Evolutionary conservation across 768 basidiomycete genomes (phyloP), one percentile per base, ranked within the genome.

Genomic region (Hericium coralloides): DNA sequence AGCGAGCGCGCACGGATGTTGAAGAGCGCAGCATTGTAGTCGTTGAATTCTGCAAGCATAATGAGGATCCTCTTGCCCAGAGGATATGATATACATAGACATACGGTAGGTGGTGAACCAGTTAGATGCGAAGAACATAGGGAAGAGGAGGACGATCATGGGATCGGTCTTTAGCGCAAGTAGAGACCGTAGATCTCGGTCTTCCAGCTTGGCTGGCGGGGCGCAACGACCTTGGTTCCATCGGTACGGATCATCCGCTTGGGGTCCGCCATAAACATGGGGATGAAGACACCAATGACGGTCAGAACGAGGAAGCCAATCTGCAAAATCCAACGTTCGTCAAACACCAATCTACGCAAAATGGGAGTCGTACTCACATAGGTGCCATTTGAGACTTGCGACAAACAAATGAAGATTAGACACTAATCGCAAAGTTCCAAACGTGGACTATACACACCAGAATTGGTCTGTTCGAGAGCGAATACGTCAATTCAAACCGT

Each of bases 41-140:
- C 86, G 59, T 87, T 90, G 71, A 86, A 85, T 69, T 91, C 85
- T 89, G 59, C 51, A 36, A 50, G 49, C 38, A 18, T 49, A 55
- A 25, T 36, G 38, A 17, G 49, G 2, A 45, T 25, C 20, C 50
- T 22, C 52, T 37, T 26, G 58, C 2, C 12, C 15, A 36, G 12
- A 6, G 22, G 14, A n/a, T 9, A 31, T 31, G 31, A 31, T 2
- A 8, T 31, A 31, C 1, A 31, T 31, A 3, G 43, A 69, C 84
- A 64, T 58, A 87, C 87, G 87, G 86, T 86, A 91, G 2, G 89
- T 85, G 66, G 89, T 89, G 71, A 90, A 90, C 80, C 86, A 91
- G 68, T 91, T 91, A 45, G 83, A 86, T 8, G 86, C 81, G 55
- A 90, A 81, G 70, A 91, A 91, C 84, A 92, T 87, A 12, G 90